Conservation (phyloP, 2,329 filamentous ascomycete genomes). For the Aureobasidium sp. region DNA sequence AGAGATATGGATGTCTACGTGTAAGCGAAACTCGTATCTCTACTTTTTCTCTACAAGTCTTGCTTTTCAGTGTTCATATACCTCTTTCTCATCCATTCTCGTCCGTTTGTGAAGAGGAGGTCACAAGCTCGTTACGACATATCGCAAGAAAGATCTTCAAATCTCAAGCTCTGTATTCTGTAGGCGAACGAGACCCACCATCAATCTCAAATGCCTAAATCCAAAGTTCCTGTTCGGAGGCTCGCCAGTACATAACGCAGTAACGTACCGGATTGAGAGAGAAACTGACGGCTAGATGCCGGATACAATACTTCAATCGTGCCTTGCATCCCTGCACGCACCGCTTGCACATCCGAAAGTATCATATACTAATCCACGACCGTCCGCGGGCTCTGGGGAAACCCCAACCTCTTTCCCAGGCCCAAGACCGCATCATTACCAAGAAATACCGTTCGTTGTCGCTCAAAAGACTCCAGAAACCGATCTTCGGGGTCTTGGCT, state of each 20-base stretch:
- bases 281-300: not conserved
- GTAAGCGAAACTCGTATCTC: not conserved
- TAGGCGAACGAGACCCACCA: not conserved
- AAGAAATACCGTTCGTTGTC: not conserved
- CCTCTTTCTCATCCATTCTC: conserved; percentile 1
- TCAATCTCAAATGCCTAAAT: not conserved
- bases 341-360: not conserved
- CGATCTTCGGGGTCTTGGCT: not conserved
- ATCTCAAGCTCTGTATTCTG: not conserved
- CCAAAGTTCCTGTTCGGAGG: not conserved
- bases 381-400: not conserved
- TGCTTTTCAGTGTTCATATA: not conserved
- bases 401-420: not conserved
- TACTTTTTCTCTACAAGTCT: not conserved
- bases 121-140: not conserved
- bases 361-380: too few relatives aligned
- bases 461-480: not conserved
- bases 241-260: too few relatives aligned
- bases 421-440: not conserved
- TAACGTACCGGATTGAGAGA: too few relatives aligned
- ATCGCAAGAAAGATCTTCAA: not conserved
- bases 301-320: not conserved
- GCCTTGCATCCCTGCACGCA: not conserved
- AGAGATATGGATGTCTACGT: not conserved
- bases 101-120: not conserved